Base-by-base conservation (phyloP, 2,329 filamentous ascomycete species). In the Claviceps digitariae region DNA sequence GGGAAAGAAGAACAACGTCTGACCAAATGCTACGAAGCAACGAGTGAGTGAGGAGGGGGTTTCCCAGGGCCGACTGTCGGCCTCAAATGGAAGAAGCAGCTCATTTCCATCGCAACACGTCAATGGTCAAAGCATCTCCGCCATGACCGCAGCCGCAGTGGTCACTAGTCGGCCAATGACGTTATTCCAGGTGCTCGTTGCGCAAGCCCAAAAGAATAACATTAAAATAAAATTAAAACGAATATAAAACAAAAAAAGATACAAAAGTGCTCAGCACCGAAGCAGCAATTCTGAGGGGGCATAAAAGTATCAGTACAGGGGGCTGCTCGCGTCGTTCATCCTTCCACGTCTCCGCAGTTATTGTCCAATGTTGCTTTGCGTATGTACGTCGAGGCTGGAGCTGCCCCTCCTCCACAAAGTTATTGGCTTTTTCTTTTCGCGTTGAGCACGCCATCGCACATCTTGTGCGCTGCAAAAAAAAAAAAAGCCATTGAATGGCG, bases 161-260 rank as follows among this genome's bases (percentile, higher is more conserved):
- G 6, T 31, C 23, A 21, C 20, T 20, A 15, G 6, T 31, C 44
- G 29, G 21, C 48, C 21, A 53, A 55, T 55, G 46, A 53, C 53
- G 55, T 57, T 55, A 54, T 55, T 36, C 13, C 29, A 27, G 21
- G 45, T 12, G 25, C 41, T 31, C 40, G 17, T 52, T 48, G 36
- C 54, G 52, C 46, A 40, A 55, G 38, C 20, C 27, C 27, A 8
- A 29, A 5, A 45, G 8, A 20, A n/a, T 29, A 8, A 29, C 4
- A 29, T 29, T 4, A 29, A 29, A 29, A 29, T 29, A 29, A n/a
- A n/a, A n/a, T n/a, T n/a, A n/a, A n/a, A n/a, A n/a, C n/a, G n/a
- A n/a, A 29, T 8, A 29, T 5, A 29, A 29, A 29, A 8, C 4
- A 29, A 29, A 29, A 29, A 8, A 29, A 29, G 27, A 29, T 29